Percentiles rank a stretch among this genome's conserved stretches.
phyloP scores from a whole-genome alignment of 2,329 filamentous ascomycete genomes.

The Moelleriella libera region DNA sequence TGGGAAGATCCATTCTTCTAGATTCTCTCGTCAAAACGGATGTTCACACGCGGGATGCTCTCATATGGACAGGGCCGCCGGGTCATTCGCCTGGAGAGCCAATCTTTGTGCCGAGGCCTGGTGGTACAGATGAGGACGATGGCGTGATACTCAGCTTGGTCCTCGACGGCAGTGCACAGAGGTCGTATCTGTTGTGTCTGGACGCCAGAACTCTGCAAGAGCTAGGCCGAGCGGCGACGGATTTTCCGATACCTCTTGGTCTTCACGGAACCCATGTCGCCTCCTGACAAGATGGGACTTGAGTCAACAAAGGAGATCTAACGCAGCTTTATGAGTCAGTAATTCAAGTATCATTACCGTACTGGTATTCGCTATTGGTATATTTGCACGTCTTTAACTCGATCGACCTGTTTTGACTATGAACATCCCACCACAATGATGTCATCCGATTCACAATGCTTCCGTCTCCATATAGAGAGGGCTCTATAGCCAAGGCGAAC shows the following conservation, averaged over 20 bases:
- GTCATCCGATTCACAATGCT: too few relatives aligned
- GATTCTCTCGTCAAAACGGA: conserved; percentile 56
- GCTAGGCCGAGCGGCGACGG: conserved; percentile 47
- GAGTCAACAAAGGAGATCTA: not conserved
- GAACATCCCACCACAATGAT: too few relatives aligned
- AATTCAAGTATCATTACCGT: too few relatives aligned
- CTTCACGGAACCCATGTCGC: conserved; percentile 46
- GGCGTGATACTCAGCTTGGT: conserved; percentile 49
- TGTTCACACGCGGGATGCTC: conserved; percentile 31
- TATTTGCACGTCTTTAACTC: too few relatives aligned
- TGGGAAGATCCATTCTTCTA: conserved; percentile 43
- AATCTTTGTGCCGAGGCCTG: conserved; percentile 44
- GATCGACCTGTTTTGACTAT: too few relatives aligned
- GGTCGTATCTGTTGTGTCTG: conserved; percentile 52
- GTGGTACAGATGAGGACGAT: conserved; percentile 40
- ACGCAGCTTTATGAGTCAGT: too few relatives aligned
- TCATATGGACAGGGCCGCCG: conserved; percentile 40
- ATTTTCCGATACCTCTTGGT: conserved; percentile 45
- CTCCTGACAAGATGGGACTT: not conserved
- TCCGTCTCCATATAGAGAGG: too few relatives aligned
- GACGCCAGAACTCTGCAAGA: conserved; percentile 50
- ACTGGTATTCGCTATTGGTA: too few relatives aligned
- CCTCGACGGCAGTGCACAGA: conserved; percentile 42
- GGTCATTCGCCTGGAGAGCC: conserved; percentile 57
- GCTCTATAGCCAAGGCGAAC: too few relatives aligned